Evolutionary conservation across 2,329 filamentous ascomycete genomes (phyloP), one percentile per base, ranked within the genome.

Genomic region (Sclerotiophoma versabilis): DNA sequence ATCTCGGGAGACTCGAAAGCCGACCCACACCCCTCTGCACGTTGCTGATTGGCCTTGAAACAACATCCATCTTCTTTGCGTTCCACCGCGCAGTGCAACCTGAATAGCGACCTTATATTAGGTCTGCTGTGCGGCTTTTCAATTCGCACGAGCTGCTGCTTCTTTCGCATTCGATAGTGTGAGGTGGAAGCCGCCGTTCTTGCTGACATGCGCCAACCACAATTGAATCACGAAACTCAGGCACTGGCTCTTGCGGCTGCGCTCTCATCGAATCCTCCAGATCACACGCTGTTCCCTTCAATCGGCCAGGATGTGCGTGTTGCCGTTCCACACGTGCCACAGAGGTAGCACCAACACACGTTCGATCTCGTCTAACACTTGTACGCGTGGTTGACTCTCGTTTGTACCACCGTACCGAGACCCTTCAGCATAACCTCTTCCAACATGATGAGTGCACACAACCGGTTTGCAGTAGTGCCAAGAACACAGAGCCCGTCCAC

Each of bases 321-420:
- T 12, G 32, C 14, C 20, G 37, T 34, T 4, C 12, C 33, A 23
- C 38, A 25, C 17, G 50, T 45, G 26, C 14, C 32, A 44, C 42
- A 34, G 17, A 34, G n/a, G 41, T 46, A 4, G n/a, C 38, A 49
- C 27, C 26, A 17, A 22, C 38, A 49, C 38, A 38, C 32, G 38
- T 48, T 27, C 17, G 38, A 49, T 45, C 26, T 25, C 39, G 50
- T 20, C 17, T 33, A n/a, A n/a, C 33, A 25, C 9, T 14, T 12
- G 25, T 20, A 38, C 44, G 44, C 50, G 38, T 49, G 50, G 37
- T 32, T 33, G 44, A 32, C 32, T 44, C 44, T 38, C 14, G 12
- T 43, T 23, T 54, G 50, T 49, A 33, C 25, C 22, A 54, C 44
- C 15, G 25, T 22, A 12, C 23, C n/a, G 34, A 41, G 23, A 34